Evolutionary conservation across 805 yeast genomes (phyloP).

Genomic region (Ogataea henricii): DNA sequence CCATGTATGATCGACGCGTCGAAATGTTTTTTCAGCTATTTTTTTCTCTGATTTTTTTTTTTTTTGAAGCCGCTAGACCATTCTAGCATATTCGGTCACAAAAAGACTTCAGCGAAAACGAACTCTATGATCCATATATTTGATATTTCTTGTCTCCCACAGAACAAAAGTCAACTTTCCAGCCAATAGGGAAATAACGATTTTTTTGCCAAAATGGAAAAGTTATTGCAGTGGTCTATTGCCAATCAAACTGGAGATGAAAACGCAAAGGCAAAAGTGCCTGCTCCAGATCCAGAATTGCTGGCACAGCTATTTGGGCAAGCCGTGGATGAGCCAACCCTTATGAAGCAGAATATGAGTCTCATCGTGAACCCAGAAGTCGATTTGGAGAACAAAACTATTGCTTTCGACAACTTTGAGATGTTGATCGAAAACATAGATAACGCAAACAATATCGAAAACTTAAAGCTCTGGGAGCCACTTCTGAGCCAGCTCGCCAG

Average conservation of each 20-base stretch:
- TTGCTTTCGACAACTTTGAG: conserved; percentile 88
- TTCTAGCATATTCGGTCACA: conserved; percentile 12
- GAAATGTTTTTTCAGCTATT: background rate
- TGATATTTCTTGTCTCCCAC: no score
- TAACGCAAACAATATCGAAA: conserved; percentile 90
- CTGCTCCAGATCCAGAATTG: conserved; percentile 77
- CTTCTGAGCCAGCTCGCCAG: conserved; percentile 55
- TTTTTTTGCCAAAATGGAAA: conserved; percentile 79
- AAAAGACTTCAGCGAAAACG: no score
- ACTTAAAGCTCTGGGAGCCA: conserved; percentile 77
- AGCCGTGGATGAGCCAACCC: conserved; percentile 72
- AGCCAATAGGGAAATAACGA: no score
- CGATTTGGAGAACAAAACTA: conserved; percentile 60
- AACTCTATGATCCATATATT: no score
- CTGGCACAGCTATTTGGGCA: conserved; percentile 77
- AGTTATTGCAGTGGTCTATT: conserved; percentile 88
- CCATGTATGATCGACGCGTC: background rate
- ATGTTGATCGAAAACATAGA: conserved; percentile 92
- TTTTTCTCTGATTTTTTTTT: background rate
- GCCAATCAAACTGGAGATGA: conserved; percentile 74
- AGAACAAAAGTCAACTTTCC: background rate
- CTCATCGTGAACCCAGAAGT: conserved; percentile 62
- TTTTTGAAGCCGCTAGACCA: conserved; percentile 4
- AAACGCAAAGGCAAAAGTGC: conserved; percentile 62
- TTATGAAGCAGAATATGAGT: conserved; percentile 77